Conservation (phyloP, 305 asterid species). For the Striga hermonthica region DNA sequence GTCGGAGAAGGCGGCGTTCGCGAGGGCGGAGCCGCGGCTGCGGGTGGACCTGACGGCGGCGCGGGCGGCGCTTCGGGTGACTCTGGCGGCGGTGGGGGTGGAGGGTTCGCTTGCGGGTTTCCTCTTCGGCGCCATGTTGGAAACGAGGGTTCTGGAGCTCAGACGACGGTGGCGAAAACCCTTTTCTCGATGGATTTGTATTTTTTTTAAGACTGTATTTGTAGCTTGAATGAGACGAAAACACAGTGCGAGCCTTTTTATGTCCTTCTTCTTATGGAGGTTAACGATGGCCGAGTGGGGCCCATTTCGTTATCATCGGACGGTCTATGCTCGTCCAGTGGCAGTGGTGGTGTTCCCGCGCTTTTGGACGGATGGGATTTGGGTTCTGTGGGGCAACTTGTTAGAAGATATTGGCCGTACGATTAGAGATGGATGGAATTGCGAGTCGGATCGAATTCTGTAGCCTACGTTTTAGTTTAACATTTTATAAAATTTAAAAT, state of each 20-base stretch:
- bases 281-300: background rate
- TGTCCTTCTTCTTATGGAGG: background rate
- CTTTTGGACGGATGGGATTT: conserved; percentile 29
- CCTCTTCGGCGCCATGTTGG: conserved; percentile 29
- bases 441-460: too few relatives aligned
- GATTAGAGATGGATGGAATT: too few relatives aligned
- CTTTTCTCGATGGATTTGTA: background rate
- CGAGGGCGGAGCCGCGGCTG: conserved; percentile 11
- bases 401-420: too few relatives aligned
- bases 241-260: background rate
- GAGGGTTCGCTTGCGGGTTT: conserved; percentile 20
- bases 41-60: conserved; percentile 15
- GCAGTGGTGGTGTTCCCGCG: conserved; percentile 38
- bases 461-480: too few relatives aligned
- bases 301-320: background rate
- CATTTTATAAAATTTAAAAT: too few relatives aligned
- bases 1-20: conserved; percentile 25
- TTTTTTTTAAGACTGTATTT: background rate
- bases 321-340: background rate
- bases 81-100: conserved; percentile 1
- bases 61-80: conserved; percentile 21
- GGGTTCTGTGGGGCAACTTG: too few relatives aligned
- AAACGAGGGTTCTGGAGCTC: background rate
- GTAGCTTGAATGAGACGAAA: background rate
- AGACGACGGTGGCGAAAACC: background rate